Evolutionary conservation across 164 flowering plant species (phyloP).

Genomic region (Vitis vinifera): DNA sequence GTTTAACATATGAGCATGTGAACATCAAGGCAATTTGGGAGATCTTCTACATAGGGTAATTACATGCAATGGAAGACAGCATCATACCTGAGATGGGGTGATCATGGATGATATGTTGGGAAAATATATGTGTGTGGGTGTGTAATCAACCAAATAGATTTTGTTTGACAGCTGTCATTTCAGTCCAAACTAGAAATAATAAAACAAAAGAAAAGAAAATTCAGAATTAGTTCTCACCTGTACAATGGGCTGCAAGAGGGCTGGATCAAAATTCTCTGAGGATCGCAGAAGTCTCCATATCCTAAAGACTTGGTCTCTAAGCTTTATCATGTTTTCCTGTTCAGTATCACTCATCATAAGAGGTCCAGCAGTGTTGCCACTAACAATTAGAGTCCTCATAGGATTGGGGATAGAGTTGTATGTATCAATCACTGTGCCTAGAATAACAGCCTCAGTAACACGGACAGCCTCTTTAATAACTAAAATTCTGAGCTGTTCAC

Average conservation of each 20-base stretch:
- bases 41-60: too few relatives aligned
- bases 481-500: slow-evolving; percentile 70
- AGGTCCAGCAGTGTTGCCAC: slow-evolving; percentile 43
- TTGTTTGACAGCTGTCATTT: neutral
- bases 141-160: neutral
- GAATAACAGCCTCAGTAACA: slow-evolving; percentile 74
- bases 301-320: slow-evolving; percentile 77
- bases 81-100: too few relatives aligned
- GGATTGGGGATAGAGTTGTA: slow-evolving; percentile 55
- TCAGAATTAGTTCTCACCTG: slow-evolving; percentile 47
- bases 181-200: neutral
- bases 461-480: slow-evolving; percentile 83
- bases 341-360: slow-evolving; percentile 52
- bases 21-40: too few relatives aligned
- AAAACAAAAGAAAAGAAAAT: neutral
- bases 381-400: slow-evolving; percentile 46
- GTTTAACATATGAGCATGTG: too few relatives aligned
- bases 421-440: slow-evolving; percentile 65
- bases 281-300: slow-evolving; percentile 77
- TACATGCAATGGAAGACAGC: too few relatives aligned
- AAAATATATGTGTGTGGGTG: too few relatives aligned
- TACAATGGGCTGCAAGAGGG: slow-evolving; percentile 78
- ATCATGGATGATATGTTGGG: too few relatives aligned
- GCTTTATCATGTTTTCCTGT: slow-evolving; percentile 60
- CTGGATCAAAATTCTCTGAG: slow-evolving; percentile 78